A percentile compares a stretch with the other conserved stretches of the same genome.
phyloP scores from a whole-genome alignment of 345 rosid genomes.

The Brassica nigra region DNA sequence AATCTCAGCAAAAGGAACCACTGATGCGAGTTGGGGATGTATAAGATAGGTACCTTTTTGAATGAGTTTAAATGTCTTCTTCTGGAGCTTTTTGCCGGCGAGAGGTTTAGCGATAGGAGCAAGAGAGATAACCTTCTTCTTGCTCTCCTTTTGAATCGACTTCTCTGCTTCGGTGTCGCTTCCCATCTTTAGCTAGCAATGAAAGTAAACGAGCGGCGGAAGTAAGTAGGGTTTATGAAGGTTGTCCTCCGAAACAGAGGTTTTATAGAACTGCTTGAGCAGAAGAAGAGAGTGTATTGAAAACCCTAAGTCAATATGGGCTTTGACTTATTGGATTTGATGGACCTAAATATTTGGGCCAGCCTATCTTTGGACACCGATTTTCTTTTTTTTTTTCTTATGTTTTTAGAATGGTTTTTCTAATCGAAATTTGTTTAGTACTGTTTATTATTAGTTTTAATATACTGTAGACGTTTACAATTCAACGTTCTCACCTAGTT shows the following conservation, averaged over 20 bases:
- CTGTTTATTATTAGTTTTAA: too few species aligned
- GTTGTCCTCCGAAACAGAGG: background rate
- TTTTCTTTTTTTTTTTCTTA: background rate
- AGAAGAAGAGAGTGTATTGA: background rate
- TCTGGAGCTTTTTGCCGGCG: conserved; percentile 89
- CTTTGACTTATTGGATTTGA: background rate
- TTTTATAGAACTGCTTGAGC: conserved; percentile 18
- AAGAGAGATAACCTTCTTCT: conserved; percentile 60
- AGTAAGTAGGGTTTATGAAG: conserved; percentile 28
- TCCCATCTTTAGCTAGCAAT: conserved; percentile 49
- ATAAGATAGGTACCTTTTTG: conserved; percentile 57
- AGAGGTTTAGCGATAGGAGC: conserved; percentile 94
- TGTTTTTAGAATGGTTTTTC: background rate
- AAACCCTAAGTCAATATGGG: conserved; percentile 27
- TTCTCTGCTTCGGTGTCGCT: conserved; percentile 81
- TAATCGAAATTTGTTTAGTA: background rate
- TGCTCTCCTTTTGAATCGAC: conserved; percentile 48
- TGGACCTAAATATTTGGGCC: background rate
- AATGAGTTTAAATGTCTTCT: conserved; percentile 82
- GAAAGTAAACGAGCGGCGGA: conserved; percentile 20
- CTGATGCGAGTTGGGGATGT: background rate
- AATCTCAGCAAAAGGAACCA: background rate
- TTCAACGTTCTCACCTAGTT: too few species aligned
- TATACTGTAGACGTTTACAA: background rate
- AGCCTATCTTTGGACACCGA: background rate